Conservation (phyloP, 768 basidiomycete species). For the Scleroderma citrinum region DNA sequence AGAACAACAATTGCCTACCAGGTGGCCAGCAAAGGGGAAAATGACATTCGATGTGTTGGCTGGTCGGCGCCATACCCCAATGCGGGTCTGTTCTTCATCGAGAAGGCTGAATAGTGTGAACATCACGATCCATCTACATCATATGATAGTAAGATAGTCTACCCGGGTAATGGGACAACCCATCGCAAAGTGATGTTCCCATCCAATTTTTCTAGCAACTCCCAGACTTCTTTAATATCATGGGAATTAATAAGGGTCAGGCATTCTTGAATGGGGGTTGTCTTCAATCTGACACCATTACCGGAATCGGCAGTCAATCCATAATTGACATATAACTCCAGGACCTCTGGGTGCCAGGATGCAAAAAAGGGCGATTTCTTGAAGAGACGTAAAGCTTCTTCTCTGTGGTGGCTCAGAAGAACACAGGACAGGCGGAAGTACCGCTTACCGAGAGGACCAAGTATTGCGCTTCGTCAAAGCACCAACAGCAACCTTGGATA, state of each 20-base stretch:
- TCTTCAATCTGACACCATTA: conserved; percentile 55
- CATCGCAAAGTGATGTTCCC: conserved; percentile 22
- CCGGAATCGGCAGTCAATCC: conserved; percentile 35
- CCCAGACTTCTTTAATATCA: conserved; percentile 21
- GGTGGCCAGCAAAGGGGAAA: conserved; percentile 23
- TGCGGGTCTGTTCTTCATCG: conserved; percentile 8
- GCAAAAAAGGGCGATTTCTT: conserved; percentile 57
- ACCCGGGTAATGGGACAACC: conserved; percentile 22
- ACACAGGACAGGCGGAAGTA: not conserved
- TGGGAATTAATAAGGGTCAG: conserved; percentile 48
- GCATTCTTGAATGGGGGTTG: conserved; percentile 59
- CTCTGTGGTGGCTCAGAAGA: conserved; percentile 29
- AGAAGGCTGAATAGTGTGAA: conserved; percentile 7
- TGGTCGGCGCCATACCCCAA: conserved; percentile 27
- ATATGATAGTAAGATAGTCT: not conserved
- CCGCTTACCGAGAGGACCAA: conserved; percentile 57
- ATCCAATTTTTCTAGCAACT: conserved; percentile 20
- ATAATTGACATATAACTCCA: conserved; percentile 55
- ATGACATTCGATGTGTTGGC: conserved; percentile 23
- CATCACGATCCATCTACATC: not conserved
- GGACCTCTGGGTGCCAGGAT: conserved; percentile 60
- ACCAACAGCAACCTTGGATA: conserved; percentile 23
- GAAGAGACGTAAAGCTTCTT: conserved; percentile 52
- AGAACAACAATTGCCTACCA: conserved; percentile 19
- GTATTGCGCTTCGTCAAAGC: conserved; percentile 53